Conservation (phyloP, 257 asterid genomes). For the Solanum verrucosum region DNA sequence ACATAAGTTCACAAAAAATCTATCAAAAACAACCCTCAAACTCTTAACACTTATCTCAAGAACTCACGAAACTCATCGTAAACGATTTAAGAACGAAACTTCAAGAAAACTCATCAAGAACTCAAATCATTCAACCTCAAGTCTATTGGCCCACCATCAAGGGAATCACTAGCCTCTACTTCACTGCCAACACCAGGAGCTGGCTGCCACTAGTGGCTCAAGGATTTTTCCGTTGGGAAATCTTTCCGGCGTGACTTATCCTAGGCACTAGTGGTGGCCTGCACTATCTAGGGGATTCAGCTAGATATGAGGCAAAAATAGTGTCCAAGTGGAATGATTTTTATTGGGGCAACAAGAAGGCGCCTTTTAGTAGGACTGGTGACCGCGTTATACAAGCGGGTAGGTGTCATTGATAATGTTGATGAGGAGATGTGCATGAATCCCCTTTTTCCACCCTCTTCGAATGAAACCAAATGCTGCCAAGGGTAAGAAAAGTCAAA, state of each 20-base stretch:
- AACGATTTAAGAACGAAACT: no score
- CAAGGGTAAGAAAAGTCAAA: not conserved
- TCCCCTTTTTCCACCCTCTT: not conserved
- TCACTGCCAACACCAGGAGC: not conserved
- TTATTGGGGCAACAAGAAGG: not conserved
- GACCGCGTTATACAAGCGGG: not conserved
- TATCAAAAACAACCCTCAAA: no score
- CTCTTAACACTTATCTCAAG: no score
- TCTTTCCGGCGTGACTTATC: not conserved
- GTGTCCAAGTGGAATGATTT: not conserved
- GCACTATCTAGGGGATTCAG: not conserved
- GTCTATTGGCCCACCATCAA: no score
- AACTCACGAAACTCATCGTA: no score
- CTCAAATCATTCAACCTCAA: no score
- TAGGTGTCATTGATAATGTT: not conserved
- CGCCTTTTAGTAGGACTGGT: not conserved
- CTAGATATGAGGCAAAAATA: not conserved
- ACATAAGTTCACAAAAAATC: no score
- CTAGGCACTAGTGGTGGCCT: not conserved
- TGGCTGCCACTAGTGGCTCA: not conserved
- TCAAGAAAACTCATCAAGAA: no score
- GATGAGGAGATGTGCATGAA: not conserved
- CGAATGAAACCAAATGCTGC: not conserved
- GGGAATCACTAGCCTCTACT: not conserved
- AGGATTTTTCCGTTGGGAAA: not conserved